Evolutionary conservation across 225 moss, liverwort and hornwort species (phyloP), one percentile per base, ranked within the genome.

Genomic region (Ulota crispa): DNA sequence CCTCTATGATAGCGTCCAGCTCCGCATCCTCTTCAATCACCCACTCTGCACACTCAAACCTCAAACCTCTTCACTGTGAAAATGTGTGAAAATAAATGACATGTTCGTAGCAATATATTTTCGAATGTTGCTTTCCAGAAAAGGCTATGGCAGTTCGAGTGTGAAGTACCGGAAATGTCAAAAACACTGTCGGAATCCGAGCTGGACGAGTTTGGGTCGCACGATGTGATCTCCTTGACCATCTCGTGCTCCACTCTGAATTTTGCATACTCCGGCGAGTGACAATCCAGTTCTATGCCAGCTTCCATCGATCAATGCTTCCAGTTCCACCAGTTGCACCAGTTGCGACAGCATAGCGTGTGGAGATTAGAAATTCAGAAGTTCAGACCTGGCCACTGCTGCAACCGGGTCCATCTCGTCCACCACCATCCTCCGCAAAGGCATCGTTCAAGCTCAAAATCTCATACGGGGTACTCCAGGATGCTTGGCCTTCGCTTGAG

Each of bases 1-100:
- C 96, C 80, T 93, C 95, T 85, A 99, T 81, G 80, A 94, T 93
- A 30, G 91, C 93, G 41, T 94, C 88, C 64, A 99, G 83, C 80
- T 94, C 95, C 28, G 66, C 68, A 26, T 96, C 93, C 67, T 93
- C 93, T 65, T 91, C 91, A 36, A 90, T 87, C 13, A 85, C 83
- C 93, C 90, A 95, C 77, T 82, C 89, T 87, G 84, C 32, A 68
- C 57, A 68, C 20, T 26, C 24, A 78, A 23, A 62, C 30, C 27
- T 26, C 24, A 67, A 30, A 62, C 23, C 62, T 30, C 30, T 14
- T 43, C 21, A 62, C 4, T 21, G 4, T 6, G 30, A 43, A 30
- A 34, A 34, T 34, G 34, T n/a, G n/a, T n/a, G n/a, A n/a, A n/a
- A 75, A 12, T 8, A 3, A 10, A 19, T 20, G 11, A 37, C 60